These are phyloP conservation scores for Fusarium concolor DNA, from an alignment of 2,329 filamentous ascomycete genomes.

Conservation along the genomic window DNA sequence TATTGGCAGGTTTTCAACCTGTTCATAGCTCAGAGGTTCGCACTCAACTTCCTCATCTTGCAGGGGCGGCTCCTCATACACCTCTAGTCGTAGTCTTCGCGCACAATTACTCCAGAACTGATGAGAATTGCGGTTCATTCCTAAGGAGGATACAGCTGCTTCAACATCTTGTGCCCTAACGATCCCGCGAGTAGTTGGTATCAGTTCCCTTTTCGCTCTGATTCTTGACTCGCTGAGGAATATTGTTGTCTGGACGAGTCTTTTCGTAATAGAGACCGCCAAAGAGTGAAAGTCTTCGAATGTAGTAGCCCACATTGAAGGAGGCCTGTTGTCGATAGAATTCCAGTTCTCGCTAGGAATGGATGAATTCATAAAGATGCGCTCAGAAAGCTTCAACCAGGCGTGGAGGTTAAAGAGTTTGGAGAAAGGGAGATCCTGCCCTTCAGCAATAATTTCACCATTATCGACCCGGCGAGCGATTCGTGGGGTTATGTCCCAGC, in stretches of 20 bases:
- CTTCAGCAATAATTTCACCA: conserved; percentile 31
- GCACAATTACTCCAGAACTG: conserved; percentile 62
- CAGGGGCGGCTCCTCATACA: conserved; percentile 54
- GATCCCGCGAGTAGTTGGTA: conserved; percentile 46
- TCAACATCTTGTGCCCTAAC: conserved; percentile 60
- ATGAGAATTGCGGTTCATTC: conserved; percentile 52
- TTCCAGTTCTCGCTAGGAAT: conserved; percentile 75
- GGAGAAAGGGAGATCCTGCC: conserved; percentile 59
- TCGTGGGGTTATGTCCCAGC: conserved; percentile 72
- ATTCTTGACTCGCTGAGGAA: conserved; percentile 78
- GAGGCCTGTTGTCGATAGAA: conserved; percentile 68
- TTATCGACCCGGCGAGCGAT: conserved; percentile 50
- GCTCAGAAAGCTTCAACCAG: conserved; percentile 73
- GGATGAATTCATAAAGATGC: conserved; percentile 80
- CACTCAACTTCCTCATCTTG: conserved; percentile 40
- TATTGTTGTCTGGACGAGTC: conserved; percentile 75
- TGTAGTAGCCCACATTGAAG: conserved; percentile 79
- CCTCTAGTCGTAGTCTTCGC: conserved; percentile 61
- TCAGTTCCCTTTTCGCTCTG: conserved; percentile 58
- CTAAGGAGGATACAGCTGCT: conserved; percentile 62
- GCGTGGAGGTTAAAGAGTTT: conserved; percentile 67
- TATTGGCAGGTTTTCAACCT: conserved; percentile 32
- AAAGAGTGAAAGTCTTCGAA: conserved; percentile 81
- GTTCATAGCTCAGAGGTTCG: conserved; percentile 32
- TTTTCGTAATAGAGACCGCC: conserved; percentile 73